Base-by-base conservation (phyloP, 805 yeast genomes). In the Dipodascopsis uninucleata region DNA sequence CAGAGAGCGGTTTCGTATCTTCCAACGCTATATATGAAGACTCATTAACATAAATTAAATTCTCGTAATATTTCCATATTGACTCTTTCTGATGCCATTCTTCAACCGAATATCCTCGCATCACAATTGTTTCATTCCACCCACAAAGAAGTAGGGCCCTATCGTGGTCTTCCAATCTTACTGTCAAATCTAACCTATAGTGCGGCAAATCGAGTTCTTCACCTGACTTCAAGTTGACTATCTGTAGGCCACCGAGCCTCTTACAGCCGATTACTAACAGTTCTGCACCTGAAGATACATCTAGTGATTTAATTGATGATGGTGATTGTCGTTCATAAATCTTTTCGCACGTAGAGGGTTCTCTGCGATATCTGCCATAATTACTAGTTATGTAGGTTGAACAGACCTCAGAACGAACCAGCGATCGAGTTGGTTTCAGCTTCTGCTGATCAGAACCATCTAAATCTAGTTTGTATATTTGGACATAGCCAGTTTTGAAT, bases 201-300 rank as follows among this genome's bases (percentile, higher is more conserved):
- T 55, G 59, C 9, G 59, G 59, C 26, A 55, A 25, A 17, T 55
- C 59, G 7, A 49, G 17, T 26, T 49, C 56, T 3, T 20, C 38
- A 4, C 50, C 53, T 4, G 55, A 42, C 18, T 33, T 24, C 9
- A 49, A 44, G 26, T 55, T 39, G 36, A 55, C 40, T 26, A 50
- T 35, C 14, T 42, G 36, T 20, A 55, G 43, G 8, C 59, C 59
- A n/a, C 59, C 59, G 4, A 55, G 41, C 14, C 59, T 36, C n/a
- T 36, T 31, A 20, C 51, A 38, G 1, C 56, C 53, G 10, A 56
- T 26, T 6, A 56, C 52, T 8, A 55, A 37, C 32, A 55, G 38
- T 25, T 45, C 55, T 10, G 48, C 50, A 16, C 38, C 37, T 2
- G 36, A 31, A 6, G 59, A 49, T 3, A 55, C 23, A 21, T 43